These are phyloP conservation scores for Sphagnum magellanicum DNA, from an alignment of 228 moss, liverwort and hornwort species.

Conservation along the genomic window DNA sequence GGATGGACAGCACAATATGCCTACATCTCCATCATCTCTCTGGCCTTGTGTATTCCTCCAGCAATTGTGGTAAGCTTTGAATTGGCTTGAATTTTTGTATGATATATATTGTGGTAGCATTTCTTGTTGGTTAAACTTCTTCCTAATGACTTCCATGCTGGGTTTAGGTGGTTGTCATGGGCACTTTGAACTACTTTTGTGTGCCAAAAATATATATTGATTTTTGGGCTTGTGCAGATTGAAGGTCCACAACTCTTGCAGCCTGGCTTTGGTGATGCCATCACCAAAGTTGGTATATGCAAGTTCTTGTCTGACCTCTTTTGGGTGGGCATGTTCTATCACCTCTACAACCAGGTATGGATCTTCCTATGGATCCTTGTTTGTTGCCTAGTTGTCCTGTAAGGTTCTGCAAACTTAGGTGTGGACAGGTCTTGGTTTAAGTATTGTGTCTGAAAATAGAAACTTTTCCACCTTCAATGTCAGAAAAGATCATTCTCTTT, in stretches of 20 bases:
- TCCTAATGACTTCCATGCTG: too few relatives aligned
- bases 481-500: too few relatives aligned
- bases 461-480: too few relatives aligned
- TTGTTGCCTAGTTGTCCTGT: background rate
- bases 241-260: conserved; percentile 70
- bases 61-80: conserved; percentile 53
- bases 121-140: background rate
- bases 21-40: conserved; percentile 88
- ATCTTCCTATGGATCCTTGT: background rate
- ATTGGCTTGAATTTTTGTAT: background rate
- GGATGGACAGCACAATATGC: conserved; percentile 99
- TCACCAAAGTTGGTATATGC: conserved; percentile 63
- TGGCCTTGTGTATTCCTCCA: conserved; percentile 81
- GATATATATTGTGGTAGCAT: background rate
- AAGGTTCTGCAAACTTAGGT: background rate
- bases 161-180: too few relatives aligned
- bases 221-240: conserved; percentile 21
- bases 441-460: too few relatives aligned
- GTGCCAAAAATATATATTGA: background rate
- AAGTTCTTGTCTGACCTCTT: conserved; percentile 78
- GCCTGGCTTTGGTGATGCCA: conserved; percentile 56
- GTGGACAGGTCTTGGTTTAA: background rate
- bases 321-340: conserved; percentile 99
- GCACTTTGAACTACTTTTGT: background rate
- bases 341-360: conserved; percentile 83